Percentiles rank a stretch among this genome's conserved stretches.
Evolutionary conservation across 2,329 filamentous ascomycete genomes (phyloP).

Genomic region (Aspergillus versicolor): DNA sequence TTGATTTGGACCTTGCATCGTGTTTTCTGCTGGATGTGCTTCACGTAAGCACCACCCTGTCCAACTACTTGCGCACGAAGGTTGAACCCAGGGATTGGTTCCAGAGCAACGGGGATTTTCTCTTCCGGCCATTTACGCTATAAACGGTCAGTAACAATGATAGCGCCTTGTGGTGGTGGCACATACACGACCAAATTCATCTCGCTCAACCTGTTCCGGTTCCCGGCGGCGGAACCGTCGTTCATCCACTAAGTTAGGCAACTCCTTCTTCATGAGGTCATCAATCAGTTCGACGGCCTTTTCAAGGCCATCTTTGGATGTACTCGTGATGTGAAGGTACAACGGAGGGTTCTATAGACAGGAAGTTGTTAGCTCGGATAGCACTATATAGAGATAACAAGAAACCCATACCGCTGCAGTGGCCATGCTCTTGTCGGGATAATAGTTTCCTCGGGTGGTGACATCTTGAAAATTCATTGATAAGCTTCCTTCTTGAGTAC

Average conservation of each 20-base stretch:
- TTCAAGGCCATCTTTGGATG: constrained; percentile 86
- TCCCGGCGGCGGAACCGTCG: constrained; percentile 84
- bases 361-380: not conserved
- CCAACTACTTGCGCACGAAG: constrained; percentile 94
- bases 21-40: constrained; percentile 96
- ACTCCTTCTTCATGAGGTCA: constrained; percentile 92
- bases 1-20: constrained; percentile 97
- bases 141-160: constrained; percentile 18
- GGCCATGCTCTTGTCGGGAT: constrained; percentile 96
- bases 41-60: constrained; percentile 90
- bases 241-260: constrained; percentile 93
- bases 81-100: constrained; percentile 92
- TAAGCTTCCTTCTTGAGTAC: constrained; percentile 59
- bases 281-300: constrained; percentile 84
- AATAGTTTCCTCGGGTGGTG: constrained; percentile 94
- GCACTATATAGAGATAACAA: no score
- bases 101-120: constrained; percentile 85
- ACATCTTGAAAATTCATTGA: constrained; percentile 76
- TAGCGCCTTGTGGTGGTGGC: not conserved
- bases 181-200: constrained; percentile 81
- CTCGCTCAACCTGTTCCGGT: constrained; percentile 75
- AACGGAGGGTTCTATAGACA: constrained; percentile 76
- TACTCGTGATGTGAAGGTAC: constrained; percentile 94
- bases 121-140: constrained; percentile 99
- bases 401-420: constrained; percentile 75